Conservation (phyloP, 139 green algal species). For the Pseudopediastrum boryanum region DNA sequence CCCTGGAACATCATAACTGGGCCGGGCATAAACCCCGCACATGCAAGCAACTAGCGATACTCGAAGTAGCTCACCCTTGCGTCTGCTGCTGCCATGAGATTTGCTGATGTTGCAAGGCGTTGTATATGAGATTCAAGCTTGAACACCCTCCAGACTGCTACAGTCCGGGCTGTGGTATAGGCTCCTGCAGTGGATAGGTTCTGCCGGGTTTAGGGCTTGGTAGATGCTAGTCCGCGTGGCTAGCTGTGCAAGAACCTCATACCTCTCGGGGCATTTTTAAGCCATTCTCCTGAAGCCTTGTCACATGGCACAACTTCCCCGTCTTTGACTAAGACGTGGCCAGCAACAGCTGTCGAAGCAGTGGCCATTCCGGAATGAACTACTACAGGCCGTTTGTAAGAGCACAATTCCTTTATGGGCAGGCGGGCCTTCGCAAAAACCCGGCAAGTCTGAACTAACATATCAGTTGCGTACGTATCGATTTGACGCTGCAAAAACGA, state of each 20-base stretch:
- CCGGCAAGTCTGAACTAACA: too few species aligned
- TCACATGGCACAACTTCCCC: not conserved
- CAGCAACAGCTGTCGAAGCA: not conserved
- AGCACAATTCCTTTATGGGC: too few species aligned
- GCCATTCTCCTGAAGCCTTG: not conserved
- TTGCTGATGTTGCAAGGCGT: conserved; percentile 51
- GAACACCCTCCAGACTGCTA: conserved; percentile 52
- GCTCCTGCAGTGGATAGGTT: conserved; percentile 47
- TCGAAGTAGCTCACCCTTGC: conserved; percentile 15
- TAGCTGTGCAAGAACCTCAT: not conserved
- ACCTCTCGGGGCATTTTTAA: conserved; percentile 24
- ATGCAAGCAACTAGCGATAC: too few species aligned
- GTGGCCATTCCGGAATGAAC: too few species aligned
- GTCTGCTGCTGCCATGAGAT: conserved; percentile 55
- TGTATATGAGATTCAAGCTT: conserved; percentile 65
- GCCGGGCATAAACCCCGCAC: too few species aligned
- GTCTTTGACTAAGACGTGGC: conserved; percentile 16
- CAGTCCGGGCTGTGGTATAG: conserved; percentile 69
- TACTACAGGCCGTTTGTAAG: too few species aligned
- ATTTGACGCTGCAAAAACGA: too few species aligned
- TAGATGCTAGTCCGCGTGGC: not conserved
- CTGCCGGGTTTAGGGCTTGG: not conserved
- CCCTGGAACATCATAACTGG: too few species aligned
- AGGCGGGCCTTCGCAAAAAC: too few species aligned
- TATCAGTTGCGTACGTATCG: too few species aligned